Evolutionary conservation across 202 grass and related monocot genomes (phyloP), one percentile per base, ranked within the genome.

Genomic region (Elaeis oleifera): DNA sequence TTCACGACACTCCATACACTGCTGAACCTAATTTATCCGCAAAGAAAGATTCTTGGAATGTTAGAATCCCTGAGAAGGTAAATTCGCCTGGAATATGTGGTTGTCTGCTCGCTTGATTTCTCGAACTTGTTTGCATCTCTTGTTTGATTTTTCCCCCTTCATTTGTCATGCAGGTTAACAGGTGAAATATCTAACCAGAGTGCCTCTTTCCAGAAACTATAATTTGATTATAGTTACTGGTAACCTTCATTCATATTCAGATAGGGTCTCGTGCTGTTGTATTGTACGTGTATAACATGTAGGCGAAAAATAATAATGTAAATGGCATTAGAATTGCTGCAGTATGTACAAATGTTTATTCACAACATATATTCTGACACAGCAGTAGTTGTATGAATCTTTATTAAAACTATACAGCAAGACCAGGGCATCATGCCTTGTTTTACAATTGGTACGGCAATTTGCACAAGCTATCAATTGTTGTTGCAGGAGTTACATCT

Each of bases 51-150:
- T 86, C 88, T 28, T 99, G 94, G 88, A 86, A 55, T 71, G 54
- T 99, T 56, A 63, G 70, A 22, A 94, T 89, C 66, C 66, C 68
- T 55, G 88, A 99, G 52, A 86, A 80, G 77, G 85, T 89, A 67
- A 74, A 44, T 44, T 44, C 13, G 36, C 36, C 11, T 44, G 36
- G 9, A 44, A 44, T 44, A 13, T 14, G 36, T 44, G 1, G 36
- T 14, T 9, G 36, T 13, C 11, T 3, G 11, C 9, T 13, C 36
- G 11, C 8, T 44, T 44, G 11, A 13, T 44, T 11, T 44, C 9
- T 44, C 14, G 36, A 44, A 44, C 36, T 44, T 44, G 1, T 44
- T 13, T 44, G 11, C 23, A 22, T 17, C 19, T 3, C 6, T 51
- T 55, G 9, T 51, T 6, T 68, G 51, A 23, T 21, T 53, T 18